Base-by-base conservation (phyloP, 768 basidiomycete genomes). In the Russula vinacea region DNA sequence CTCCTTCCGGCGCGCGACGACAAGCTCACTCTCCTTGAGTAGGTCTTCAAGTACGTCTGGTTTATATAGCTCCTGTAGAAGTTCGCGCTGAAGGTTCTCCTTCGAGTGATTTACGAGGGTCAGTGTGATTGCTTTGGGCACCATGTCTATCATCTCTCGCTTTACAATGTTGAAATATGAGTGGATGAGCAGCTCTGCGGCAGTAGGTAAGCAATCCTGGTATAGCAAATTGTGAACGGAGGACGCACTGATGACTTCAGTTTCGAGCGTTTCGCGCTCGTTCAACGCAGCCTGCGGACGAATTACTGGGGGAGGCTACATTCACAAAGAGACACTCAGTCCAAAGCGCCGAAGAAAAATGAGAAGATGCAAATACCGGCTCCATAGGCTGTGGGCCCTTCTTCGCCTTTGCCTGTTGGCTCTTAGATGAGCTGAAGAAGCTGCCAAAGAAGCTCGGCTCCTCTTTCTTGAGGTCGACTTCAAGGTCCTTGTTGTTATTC, bases 141-240 rank as follows among this genome's bases (percentile, higher is more conserved):
- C 92, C 94, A 97, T 97, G 76, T 98, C 96, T 71, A 98, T 98
- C 91, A 98, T 94, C 77, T 98, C 96, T 63, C 95, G 89, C 79
- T 99, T 98, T 60, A 98, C 93, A 68, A 98, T 94, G 78, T 97
- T 94, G 82, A 90, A 98, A 77, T 98, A 98, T 5, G 94, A 97
- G 74, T 90, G 84, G 70, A 98, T 98, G 72, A 99, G 86, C 53
- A 98, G 83, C 76, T 99, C 94, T 95, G 72, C 35, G 45, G 45
- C 3, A 3, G 44, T 6, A 8, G 40, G 32, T 57, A 14, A 11
- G 26, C 22, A 47, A 60, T n/a, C 10, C n/a, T 13, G 22, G 22
- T 16, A 19, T 2, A 24, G 53, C 29, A n/a, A 33, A 24, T 13
- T 8, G 40, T 56, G 17, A 61, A 29, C 19, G 51, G 51, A 1